Evolutionary conservation across 225 moss, liverwort and hornwort species (phyloP).

Genomic region (Sphagnum contortum): DNA sequence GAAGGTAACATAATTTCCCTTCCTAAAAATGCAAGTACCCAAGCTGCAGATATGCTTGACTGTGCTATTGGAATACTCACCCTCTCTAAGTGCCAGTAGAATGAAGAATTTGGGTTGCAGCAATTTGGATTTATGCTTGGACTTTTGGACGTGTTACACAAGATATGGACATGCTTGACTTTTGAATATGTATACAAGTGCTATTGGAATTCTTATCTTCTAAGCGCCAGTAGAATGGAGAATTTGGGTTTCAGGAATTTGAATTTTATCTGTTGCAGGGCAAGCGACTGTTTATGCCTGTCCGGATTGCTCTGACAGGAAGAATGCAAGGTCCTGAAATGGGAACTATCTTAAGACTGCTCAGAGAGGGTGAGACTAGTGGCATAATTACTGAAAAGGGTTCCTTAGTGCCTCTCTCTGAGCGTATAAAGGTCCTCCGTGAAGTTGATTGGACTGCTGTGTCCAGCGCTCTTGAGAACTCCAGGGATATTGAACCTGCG

Average conservation of each 20-base stretch:
- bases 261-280: slow-evolving; percentile 38
- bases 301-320: slow-evolving; percentile 80
- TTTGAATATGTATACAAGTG: neutral
- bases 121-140: neutral
- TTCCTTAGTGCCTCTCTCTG: slow-evolving; percentile 49
- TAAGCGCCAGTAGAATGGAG: too few relatives aligned
- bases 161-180: neutral
- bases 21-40: too few relatives aligned
- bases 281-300: slow-evolving; percentile 90
- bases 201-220: neutral
- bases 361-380: slow-evolving; percentile 57
- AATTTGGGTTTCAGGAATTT: too few relatives aligned
- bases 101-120: neutral
- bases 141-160: neutral
- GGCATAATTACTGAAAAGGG: slow-evolving; percentile 42
- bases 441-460: slow-evolving; percentile 62
- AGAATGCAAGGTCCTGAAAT: slow-evolving; percentile 94
- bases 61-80: too few relatives aligned
- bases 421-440: slow-evolving; percentile 57
- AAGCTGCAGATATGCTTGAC: too few relatives aligned
- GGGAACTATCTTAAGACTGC: slow-evolving; percentile 52
- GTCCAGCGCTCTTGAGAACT: slow-evolving; percentile 30
- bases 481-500: slow-evolving; percentile 15
- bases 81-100: too few relatives aligned
- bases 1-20: slow-evolving; percentile 42